Evolutionary conservation across 2,329 filamentous ascomycete genomes (phyloP), one percentile per base, ranked within the genome.

Genomic region (Verticillium albo-atrum): DNA sequence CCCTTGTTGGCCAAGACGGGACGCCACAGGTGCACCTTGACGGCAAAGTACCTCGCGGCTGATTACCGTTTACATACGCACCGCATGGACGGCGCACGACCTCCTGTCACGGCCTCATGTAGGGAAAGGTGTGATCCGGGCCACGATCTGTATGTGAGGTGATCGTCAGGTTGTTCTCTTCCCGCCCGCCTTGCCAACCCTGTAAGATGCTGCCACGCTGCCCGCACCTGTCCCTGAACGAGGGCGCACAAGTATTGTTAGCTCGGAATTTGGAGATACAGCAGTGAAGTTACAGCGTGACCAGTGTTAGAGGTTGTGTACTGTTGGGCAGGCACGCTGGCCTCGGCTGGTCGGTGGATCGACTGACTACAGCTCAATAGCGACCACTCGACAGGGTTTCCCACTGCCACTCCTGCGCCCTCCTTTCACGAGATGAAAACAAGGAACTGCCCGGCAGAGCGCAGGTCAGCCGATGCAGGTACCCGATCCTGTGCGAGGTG

Each of bases 381-480:
- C n/a, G n/a, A n/a, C n/a, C n/a, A n/a, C n/a, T n/a, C n/a, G n/a
- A n/a, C n/a, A n/a, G n/a, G n/a, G n/a, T n/a, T n/a, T n/a, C n/a
- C n/a, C n/a, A n/a, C n/a, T n/a, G n/a, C n/a, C n/a, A n/a, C n/a
- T n/a, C n/a, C n/a, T n/a, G n/a, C n/a, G 10, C n/a, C 26, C 20
- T 4, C n/a, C 20, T 23, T 20, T n/a, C 14, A 50, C 6, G n/a
- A 12, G 42, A 23, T 6, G 4, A 23, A 7, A 20, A 50, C 9
- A 7, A 50, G 42, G 6, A n/a, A 25, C 10, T 50, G 7, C 3
- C 27, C 61, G 61, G 59, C 52, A 57, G n/a, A 53, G 6, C 47
- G 57, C 61, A 59, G 61, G 26, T 59, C 32, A 30, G 20, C 55
- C 14, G 56, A 59, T 56, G 61, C 56, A 61, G 52, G 54, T 52